Evolutionary conservation across 306 rosid species (phyloP).

Genomic region (Glycine soja): DNA sequence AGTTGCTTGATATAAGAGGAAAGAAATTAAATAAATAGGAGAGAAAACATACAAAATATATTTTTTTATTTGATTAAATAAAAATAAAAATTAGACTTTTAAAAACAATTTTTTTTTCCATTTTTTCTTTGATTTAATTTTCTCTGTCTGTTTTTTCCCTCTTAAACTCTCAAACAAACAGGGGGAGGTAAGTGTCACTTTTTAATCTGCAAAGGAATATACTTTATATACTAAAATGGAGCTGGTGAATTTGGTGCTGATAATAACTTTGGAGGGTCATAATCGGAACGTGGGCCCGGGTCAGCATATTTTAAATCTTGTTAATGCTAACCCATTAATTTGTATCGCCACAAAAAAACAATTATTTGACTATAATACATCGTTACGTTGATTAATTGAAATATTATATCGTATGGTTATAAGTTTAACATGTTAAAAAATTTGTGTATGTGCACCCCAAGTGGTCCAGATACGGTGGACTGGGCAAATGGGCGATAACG

Average conservation of each 20-base stretch:
- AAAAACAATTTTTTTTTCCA: background rate
- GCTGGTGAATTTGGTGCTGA: background rate
- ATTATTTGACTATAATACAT: background rate
- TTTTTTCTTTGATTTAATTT: background rate
- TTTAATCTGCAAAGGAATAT: background rate
- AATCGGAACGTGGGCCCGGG: background rate
- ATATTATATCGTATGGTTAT: background rate
- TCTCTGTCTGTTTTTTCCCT: too few species aligned
- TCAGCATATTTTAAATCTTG: background rate
- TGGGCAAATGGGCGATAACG: background rate
- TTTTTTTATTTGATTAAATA: background rate
- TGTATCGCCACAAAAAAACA: background rate
- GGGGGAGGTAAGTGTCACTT: background rate
- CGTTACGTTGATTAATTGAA: background rate
- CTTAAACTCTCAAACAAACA: background rate
- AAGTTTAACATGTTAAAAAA: background rate
- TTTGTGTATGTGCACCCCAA: background rate
- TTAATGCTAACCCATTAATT: background rate
- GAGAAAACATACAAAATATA: background rate
- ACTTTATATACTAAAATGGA: constrained; percentile 16
- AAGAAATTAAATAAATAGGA: background rate
- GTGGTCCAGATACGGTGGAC: constrained; percentile 26
- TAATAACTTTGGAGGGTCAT: background rate
- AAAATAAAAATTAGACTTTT: background rate
- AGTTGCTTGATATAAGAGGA: background rate